Evolutionary conservation across 129 eudicot genomes (phyloP).

Genomic region (Smallanthus sonchifolius): DNA sequence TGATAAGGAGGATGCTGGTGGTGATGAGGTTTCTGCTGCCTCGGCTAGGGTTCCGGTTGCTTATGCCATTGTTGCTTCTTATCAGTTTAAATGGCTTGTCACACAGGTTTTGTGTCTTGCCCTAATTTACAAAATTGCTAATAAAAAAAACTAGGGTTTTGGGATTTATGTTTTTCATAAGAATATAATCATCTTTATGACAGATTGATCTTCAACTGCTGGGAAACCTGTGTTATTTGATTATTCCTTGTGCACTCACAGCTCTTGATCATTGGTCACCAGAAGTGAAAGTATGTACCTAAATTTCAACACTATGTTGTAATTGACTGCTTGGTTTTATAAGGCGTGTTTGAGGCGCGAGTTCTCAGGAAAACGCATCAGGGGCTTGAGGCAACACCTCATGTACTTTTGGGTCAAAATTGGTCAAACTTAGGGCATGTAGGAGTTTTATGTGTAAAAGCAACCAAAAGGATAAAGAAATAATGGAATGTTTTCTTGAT

Average conservation of each 20-base stretch:
- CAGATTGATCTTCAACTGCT: conserved; percentile 64
- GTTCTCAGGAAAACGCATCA: too few species aligned
- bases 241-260: conserved; percentile 81
- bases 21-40: conserved; percentile 64
- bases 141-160: neutral
- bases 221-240: conserved; percentile 70
- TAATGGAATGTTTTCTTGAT: too few species aligned
- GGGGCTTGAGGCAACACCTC: too few species aligned
- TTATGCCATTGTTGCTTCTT: conserved; percentile 72
- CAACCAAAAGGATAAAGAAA: too few species aligned
- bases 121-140: neutral
- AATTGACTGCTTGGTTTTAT: neutral
- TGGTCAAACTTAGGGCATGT: too few species aligned
- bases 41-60: conserved; percentile 70
- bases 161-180: neutral
- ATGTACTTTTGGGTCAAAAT: neutral
- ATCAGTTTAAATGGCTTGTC: conserved; percentile 83
- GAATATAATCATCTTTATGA: conserved; percentile 11
- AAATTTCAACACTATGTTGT: neutral
- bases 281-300: conserved; percentile 61
- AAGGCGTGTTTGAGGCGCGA: too few species aligned
- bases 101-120: conserved; percentile 49
- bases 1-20: conserved; percentile 42
- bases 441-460: too few species aligned
- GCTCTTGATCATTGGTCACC: conserved; percentile 99